phyloP scores from a whole-genome alignment of 2,329 filamentous ascomycete genomes.

The Aspergillus piperis region DNA sequence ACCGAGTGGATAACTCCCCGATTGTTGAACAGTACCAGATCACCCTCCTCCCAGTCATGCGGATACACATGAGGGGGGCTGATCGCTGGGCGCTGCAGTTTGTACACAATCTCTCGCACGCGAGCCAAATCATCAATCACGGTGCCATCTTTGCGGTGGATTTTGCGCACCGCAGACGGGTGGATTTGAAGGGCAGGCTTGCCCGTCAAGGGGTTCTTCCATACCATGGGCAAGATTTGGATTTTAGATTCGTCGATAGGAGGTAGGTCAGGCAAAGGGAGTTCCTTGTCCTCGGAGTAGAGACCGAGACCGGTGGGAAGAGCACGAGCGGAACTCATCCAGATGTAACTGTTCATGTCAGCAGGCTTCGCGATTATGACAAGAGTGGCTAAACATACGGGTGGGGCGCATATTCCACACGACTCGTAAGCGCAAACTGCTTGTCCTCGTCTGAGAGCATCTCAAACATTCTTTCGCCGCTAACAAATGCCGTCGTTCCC shows the following conservation, averaged over 20 bases:
- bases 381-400: conserved; percentile 49
- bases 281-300: conserved; percentile 65
- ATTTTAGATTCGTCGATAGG: conserved; percentile 66
- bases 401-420: conserved; percentile 74
- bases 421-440: conserved; percentile 65
- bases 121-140: conserved; percentile 68
- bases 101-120: conserved; percentile 71
- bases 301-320: conserved; percentile 71
- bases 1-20: conserved; percentile 73
- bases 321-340: conserved; percentile 72
- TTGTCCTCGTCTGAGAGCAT: conserved; percentile 66
- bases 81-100: conserved; percentile 71
- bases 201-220: conserved; percentile 73
- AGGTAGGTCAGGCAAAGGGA: conserved; percentile 62
- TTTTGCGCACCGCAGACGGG: conserved; percentile 68
- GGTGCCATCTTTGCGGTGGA: conserved; percentile 66
- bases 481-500: conserved; percentile 75
- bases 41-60: conserved; percentile 76
- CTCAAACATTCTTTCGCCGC: conserved; percentile 70
- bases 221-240: conserved; percentile 73
- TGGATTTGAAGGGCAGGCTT: conserved; percentile 72
- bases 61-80: conserved; percentile 68
- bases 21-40: conserved; percentile 78
- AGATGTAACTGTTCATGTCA: conserved; percentile 57
- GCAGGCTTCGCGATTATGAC: neutral